Evolutionary conservation across 108 stramenopile genomes (phyloP), one percentile per base, ranked within the genome.

Genomic region (Cyclotella baltica): DNA sequence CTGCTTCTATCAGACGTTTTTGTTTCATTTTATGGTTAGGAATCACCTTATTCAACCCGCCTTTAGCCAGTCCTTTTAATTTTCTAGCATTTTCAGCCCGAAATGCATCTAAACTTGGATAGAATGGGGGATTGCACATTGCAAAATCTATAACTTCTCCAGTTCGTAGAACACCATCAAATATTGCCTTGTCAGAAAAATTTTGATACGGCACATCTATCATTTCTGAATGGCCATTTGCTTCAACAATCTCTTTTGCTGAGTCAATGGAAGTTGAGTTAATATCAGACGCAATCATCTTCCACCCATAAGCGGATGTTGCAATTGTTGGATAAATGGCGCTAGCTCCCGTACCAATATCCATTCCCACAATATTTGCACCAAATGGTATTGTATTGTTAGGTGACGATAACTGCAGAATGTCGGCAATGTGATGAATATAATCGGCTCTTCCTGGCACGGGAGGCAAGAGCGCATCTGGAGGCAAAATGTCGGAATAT

Each of bases 121-220:
- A 70, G 48, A 70, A 70, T 35, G 69, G 69, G 29, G 69, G 69
- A 53, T 70, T 70, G 48, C 69, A 70, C 69, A 70, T 70, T 37
- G 28, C 48, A 53, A 70, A 70, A 70, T 70, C 69, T 4, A 70
- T 29, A 2, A 27, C 28, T 56, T 70, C 69, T 15, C 43, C 69
- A 28, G 20, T 20, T 25, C 15, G 37, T 8, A 70, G 51, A 19
- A 70, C 43, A 5, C 69, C 69, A 56, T 70, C n/a, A 29, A 70
- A 51, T 10, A 70, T 70, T 23, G n/a, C 19, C 3, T 22, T 27
- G 4, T 56, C 3, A 18, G 37, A 30, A n/a, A n/a, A n/a, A 5
- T 52, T 16, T 10, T 70, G 69, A 10, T 18, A 3, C 22, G 50
- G 69, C 37, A 70, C 27, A 23, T 70, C 69, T 20, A 70, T 55